Evolutionary conservation across 768 basidiomycete species (phyloP), one percentile per base, ranked within the genome.

Genomic region (Cantharellus anzutake): DNA sequence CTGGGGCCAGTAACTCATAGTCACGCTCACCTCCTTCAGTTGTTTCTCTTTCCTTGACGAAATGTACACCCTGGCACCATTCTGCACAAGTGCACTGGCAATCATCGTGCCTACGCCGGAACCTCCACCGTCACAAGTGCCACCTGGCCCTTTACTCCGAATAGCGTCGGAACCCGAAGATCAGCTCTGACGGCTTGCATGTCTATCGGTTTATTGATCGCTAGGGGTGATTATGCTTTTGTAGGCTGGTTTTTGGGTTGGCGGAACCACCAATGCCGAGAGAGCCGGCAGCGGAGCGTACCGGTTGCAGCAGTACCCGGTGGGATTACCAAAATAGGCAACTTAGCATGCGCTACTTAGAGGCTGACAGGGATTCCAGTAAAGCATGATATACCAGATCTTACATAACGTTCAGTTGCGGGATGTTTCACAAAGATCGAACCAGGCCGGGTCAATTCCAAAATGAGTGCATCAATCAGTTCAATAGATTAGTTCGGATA

Each of bases 31-130:
- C 75, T 84, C 78, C 71, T 84, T 80, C 60, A 92, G 20, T 29
- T 84, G 83, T 29, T 74, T 68, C 71, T 87, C 85, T 67, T 89
- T 91, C 59, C 90, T 75, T 7, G 86, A 82, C 11, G 90, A 88
- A 64, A 93, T 90, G 71, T 92, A 91, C 44, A 94, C 90, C 64
- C 80, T 84, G 41, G 84, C 87, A 7, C 90, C 90, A 65, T 92
- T 91, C 70, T 83, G 79, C 1, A 83, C 85, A 64, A 88, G 82
- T 1, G 84, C 82, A 0, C 79, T 73, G 34, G 90, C 88, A 65
- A 91, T 89, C 78, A 87, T 84, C 66, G 79, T 82, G 4, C 89
- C 89, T 50, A 92, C 79, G 1, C 89, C 89, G 42, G 83, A 83
- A 55, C 85, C 80, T 29, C 89, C 89, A 2, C 20, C 88, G 86